Evolutionary conservation across 768 basidiomycete genomes (phyloP).

Genomic region (Leccinum longicurvipes): DNA sequence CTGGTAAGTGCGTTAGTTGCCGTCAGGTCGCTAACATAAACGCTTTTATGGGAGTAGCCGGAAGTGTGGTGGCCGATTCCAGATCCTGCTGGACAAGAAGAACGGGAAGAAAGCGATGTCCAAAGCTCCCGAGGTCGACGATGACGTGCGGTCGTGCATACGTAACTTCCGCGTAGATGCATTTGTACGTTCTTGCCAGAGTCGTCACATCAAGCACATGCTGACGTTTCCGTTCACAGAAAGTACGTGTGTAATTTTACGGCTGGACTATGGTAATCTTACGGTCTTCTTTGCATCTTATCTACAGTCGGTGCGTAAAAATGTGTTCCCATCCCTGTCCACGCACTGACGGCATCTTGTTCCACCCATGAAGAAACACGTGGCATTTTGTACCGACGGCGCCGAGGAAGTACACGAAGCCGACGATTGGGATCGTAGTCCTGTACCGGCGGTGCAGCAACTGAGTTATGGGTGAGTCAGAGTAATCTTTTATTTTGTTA

Average conservation of each 20-base stretch:
- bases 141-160: constrained; percentile 21
- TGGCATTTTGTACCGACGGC: constrained; percentile 56
- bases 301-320: constrained; percentile 12
- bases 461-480: constrained; percentile 67
- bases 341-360: not conserved
- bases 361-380: constrained; percentile 42
- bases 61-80: constrained; percentile 23
- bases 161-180: constrained; percentile 25
- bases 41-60: not conserved
- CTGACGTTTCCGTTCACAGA: constrained; percentile 11
- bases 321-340: not conserved
- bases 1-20: constrained; percentile 11
- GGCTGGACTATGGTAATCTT: not conserved
- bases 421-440: constrained; percentile 80
- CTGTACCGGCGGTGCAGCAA: constrained; percentile 57
- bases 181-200: constrained; percentile 9
- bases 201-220: not conserved
- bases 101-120: constrained; percentile 4
- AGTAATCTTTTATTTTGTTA: not conserved
- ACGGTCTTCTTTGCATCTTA: not conserved
- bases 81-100: constrained; percentile 22
- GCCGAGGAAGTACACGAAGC: constrained; percentile 59
- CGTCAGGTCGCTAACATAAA: not conserved
- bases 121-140: constrained; percentile 8
- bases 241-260: constrained; percentile 9